phyloP scores from a whole-genome alignment of 805 yeast species.

The Lachancea waltii region DNA sequence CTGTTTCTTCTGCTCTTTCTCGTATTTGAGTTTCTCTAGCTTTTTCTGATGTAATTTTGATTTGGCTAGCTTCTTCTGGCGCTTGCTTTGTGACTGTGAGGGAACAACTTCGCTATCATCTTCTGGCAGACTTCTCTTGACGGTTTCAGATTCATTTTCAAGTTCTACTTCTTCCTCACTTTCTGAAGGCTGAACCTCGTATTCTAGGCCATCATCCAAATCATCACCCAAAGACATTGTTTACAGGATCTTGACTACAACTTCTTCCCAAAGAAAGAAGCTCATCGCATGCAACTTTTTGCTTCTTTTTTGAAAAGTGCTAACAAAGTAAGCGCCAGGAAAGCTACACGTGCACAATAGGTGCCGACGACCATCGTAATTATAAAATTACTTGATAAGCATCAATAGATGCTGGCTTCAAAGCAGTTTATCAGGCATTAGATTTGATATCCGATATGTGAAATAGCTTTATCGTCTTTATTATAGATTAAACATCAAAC shows the following conservation, averaged over 20 bases:
- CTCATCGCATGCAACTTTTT: constrained; percentile 6
- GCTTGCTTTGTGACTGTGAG: constrained; percentile 21
- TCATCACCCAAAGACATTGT: constrained; percentile 51
- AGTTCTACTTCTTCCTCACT: constrained; percentile 14
- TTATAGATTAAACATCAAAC: too few relatives aligned
- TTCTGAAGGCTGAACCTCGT: constrained; percentile 37
- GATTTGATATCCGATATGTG: too few relatives aligned
- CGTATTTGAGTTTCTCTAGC: constrained; percentile 59
- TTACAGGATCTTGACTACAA: neutral
- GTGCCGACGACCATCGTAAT: too few relatives aligned
- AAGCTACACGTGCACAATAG: too few relatives aligned
- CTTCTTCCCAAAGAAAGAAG: constrained; percentile 3
- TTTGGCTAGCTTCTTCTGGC: constrained; percentile 29
- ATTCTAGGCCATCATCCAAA: constrained; percentile 70
- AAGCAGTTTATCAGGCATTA: too few relatives aligned
- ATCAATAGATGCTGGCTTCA: too few relatives aligned
- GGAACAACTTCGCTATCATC: constrained; percentile 21
- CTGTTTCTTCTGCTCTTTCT: constrained; percentile 47
- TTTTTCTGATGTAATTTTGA: constrained; percentile 56
- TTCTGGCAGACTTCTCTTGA: constrained; percentile 9
- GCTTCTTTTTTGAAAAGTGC: too few relatives aligned
- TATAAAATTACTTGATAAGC: too few relatives aligned
- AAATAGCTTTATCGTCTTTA: too few relatives aligned
- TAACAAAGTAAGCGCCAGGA: too few relatives aligned
- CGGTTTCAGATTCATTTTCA: constrained; percentile 25